Evolutionary conservation across 148 eudicot genomes (phyloP).

Genomic region (Tetragonia tetragonoides): DNA sequence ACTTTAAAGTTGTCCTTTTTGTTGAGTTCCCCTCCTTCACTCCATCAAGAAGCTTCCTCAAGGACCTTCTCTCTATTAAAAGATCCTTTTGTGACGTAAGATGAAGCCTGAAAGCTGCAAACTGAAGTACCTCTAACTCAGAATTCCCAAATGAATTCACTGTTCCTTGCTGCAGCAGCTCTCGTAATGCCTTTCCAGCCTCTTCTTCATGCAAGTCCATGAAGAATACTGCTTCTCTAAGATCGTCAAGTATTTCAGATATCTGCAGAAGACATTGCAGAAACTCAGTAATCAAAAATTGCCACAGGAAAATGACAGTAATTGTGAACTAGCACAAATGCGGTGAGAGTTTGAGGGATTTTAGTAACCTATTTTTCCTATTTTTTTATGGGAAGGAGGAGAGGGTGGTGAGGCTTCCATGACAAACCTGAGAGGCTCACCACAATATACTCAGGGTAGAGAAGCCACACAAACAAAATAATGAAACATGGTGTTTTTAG

Average conservation of each 20-base stretch:
- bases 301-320: not conserved
- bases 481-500: not conserved
- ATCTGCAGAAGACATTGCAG: slow-evolving; percentile 33
- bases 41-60: slow-evolving; percentile 35
- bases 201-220: slow-evolving; percentile 43
- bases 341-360: not conserved
- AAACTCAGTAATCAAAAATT: slow-evolving; percentile 8
- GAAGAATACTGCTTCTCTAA: slow-evolving; percentile 28
- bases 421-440: not conserved
- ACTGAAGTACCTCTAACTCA: slow-evolving; percentile 39
- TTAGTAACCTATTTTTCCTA: too few species aligned
- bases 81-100: slow-evolving; percentile 41
- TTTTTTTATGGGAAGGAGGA: not conserved
- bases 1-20: slow-evolving; percentile 35
- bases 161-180: slow-evolving; percentile 37
- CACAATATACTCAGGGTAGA: not conserved
- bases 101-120: slow-evolving; percentile 40
- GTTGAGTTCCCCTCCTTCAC: slow-evolving; percentile 25
- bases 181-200: slow-evolving; percentile 44
- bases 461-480: not conserved
- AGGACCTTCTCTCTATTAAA: slow-evolving; percentile 42
- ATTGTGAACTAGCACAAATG: not conserved
- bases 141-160: slow-evolving; percentile 26
- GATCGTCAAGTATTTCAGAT: slow-evolving; percentile 32
- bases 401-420: not conserved